These are phyloP conservation scores for Nemania serpens DNA, from an alignment of 2,329 filamentous ascomycete species.

Conservation along the genomic window DNA sequence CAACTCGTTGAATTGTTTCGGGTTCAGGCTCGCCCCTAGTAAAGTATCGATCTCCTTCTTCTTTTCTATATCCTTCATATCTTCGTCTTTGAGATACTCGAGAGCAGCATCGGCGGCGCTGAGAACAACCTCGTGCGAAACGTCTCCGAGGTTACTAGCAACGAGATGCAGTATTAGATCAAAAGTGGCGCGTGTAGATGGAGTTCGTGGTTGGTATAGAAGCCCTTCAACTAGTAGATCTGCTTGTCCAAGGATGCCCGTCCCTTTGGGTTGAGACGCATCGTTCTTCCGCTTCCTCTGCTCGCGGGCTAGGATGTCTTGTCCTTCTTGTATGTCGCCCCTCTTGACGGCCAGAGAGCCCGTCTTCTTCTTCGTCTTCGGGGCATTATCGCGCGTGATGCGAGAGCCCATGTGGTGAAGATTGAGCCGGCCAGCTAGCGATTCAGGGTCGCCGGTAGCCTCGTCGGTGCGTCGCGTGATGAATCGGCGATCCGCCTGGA, in stretches of 20 bases:
- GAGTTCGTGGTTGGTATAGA: slow-evolving; percentile 87
- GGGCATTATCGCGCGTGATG: slow-evolving; percentile 77
- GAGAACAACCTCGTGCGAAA: slow-evolving; percentile 86
- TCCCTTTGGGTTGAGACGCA: slow-evolving; percentile 68
- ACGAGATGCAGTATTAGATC: slow-evolving; percentile 93
- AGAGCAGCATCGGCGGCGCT: slow-evolving; percentile 92
- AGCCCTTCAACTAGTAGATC: slow-evolving; percentile 91
- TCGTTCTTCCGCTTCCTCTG: slow-evolving; percentile 87
- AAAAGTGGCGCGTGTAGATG: slow-evolving; percentile 89
- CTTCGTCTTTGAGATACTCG: slow-evolving; percentile 92
- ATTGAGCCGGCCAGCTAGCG: slow-evolving; percentile 89
- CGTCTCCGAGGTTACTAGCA: slow-evolving; percentile 85
- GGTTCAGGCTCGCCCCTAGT: slow-evolving; percentile 77
- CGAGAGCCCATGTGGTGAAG: slow-evolving; percentile 93
- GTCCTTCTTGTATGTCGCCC: slow-evolving; percentile 76
- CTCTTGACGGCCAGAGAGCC: slow-evolving; percentile 73
- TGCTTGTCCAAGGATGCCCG: slow-evolving; percentile 80
- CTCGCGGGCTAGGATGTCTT: slow-evolving; percentile 81
- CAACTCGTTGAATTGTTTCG: slow-evolving; percentile 95
- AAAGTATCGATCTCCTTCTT: slow-evolving; percentile 98
- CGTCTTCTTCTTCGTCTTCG: slow-evolving; percentile 77
- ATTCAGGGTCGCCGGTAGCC: slow-evolving; percentile 95
- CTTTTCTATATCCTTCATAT: slow-evolving; percentile 96
- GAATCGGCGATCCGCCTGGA: slow-evolving; percentile 98
- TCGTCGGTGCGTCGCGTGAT: slow-evolving; percentile 91